Evolutionary conservation across 345 rosid species (phyloP).

Genomic region (sweet orange (Citrus sinensis)): DVS_A1.0 CM039169.1:24722001-24722500

Average conservation of each 20-base stretch:
- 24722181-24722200: constrained; percentile 19
- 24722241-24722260: constrained; percentile 14
- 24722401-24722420: constrained; percentile 25
- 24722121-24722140: background rate
- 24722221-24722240: constrained; percentile 25
- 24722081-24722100: background rate
- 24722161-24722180: constrained; percentile 33
- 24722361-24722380: constrained; percentile 47
- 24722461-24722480: constrained; percentile 17
- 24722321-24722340: constrained; percentile 36
- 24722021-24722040: constrained; percentile 26
- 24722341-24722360: constrained; percentile 47
- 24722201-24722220: background rate
- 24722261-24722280: constrained; percentile 26
- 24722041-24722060: constrained; percentile 6
- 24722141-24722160: constrained; percentile 13
- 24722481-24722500: constrained; percentile 25
- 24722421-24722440: constrained; percentile 46
- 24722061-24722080: background rate
- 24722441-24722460: constrained; percentile 32
- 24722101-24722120: background rate
- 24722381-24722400: constrained; percentile 44
- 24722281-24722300: constrained; percentile 25
- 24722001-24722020: constrained; percentile 12
- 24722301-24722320: constrained; percentile 25